Percentiles rank a stretch among this genome's conserved stretches.
Evolutionary conservation across 1,284 basidiomycete species (phyloP).

Genomic region (Fomitopsis pinicola): DNA sequence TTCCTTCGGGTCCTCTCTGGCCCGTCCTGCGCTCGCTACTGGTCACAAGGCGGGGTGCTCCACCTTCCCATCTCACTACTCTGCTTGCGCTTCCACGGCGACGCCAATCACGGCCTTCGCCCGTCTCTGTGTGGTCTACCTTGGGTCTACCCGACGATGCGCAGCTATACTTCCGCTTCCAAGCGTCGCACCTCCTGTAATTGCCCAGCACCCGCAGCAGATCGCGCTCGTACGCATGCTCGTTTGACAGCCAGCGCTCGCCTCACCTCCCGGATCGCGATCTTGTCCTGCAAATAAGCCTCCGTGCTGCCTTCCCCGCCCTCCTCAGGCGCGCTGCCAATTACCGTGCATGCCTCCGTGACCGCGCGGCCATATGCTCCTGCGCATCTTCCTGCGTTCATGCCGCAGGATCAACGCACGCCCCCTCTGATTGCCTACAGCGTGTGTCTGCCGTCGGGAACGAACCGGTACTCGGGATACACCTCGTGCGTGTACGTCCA

Average conservation of each 20-base stretch:
- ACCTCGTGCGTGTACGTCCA: neutral
- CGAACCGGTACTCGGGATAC: slow-evolving; percentile 1
- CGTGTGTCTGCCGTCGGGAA: neutral
- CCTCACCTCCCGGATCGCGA: neutral
- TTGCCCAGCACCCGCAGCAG: neutral
- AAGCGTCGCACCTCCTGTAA: neutral
- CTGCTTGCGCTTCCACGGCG: too few relatives aligned
- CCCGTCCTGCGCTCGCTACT: neutral
- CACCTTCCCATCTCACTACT: too few relatives aligned
- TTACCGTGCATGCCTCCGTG: neutral
- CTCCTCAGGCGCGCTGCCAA: neutral
- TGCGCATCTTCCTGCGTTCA: neutral
- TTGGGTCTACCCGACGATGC: neutral
- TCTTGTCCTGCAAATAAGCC: neutral
- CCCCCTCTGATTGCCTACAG: neutral
- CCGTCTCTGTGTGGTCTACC: neutral
- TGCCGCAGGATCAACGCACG: neutral
- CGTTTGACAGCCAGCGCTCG: slow-evolving; percentile 2
- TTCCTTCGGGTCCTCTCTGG: neutral
- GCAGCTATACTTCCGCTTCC: neutral
- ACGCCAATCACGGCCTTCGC: neutral
- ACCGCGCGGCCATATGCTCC: neutral
- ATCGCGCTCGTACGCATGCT: neutral
- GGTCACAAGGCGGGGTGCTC: neutral
- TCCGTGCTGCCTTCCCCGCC: neutral